Evolutionary conservation across 2,329 filamentous ascomycete species (phyloP).

Genomic region (Plenodomus lindquistii): DNA sequence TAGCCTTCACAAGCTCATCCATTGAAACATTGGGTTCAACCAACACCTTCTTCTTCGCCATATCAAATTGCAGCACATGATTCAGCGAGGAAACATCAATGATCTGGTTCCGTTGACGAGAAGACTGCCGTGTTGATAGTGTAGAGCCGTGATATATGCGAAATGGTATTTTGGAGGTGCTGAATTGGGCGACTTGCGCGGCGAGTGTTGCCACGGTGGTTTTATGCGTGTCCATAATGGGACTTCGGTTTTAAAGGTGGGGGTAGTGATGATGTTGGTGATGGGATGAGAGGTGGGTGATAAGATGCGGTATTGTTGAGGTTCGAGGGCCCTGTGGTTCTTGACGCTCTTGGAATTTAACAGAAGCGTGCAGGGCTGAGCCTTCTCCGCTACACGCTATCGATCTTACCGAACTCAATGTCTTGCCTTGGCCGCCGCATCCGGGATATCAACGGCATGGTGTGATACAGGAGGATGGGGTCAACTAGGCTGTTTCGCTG

Average conservation of each 20-base stretch:
- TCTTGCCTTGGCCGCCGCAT: background rate
- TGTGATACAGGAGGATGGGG: background rate
- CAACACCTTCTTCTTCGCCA: slow-evolving; percentile 49
- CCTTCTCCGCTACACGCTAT: slow-evolving; percentile 25
- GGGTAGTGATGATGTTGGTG: slow-evolving; percentile 1
- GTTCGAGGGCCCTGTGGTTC: slow-evolving; percentile 8
- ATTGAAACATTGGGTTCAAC: slow-evolving; percentile 73
- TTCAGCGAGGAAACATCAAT: slow-evolving; percentile 56
- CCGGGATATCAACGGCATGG: background rate
- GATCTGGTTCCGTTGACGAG: slow-evolving; percentile 46
- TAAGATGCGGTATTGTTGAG: too few species aligned
- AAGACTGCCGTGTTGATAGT: slow-evolving; percentile 55
- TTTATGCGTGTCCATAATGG: slow-evolving; percentile 35
- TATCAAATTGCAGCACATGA: slow-evolving; percentile 52
- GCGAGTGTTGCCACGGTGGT: slow-evolving; percentile 29
- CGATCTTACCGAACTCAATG: slow-evolving; percentile 13
- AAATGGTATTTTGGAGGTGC: slow-evolving; percentile 51
- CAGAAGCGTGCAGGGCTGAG: slow-evolving; percentile 28
- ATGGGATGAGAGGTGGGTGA: slow-evolving; percentile 1
- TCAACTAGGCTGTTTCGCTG: background rate
- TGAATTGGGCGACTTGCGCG: slow-evolving; percentile 49
- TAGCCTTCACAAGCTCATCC: slow-evolving; percentile 64
- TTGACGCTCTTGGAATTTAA: slow-evolving; percentile 10
- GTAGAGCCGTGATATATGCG: slow-evolving; percentile 63
- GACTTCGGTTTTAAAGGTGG: background rate